Evolutionary conservation across 345 rosid genomes (phyloP).

Genomic region (Eucalyptus sp.): DNA sequence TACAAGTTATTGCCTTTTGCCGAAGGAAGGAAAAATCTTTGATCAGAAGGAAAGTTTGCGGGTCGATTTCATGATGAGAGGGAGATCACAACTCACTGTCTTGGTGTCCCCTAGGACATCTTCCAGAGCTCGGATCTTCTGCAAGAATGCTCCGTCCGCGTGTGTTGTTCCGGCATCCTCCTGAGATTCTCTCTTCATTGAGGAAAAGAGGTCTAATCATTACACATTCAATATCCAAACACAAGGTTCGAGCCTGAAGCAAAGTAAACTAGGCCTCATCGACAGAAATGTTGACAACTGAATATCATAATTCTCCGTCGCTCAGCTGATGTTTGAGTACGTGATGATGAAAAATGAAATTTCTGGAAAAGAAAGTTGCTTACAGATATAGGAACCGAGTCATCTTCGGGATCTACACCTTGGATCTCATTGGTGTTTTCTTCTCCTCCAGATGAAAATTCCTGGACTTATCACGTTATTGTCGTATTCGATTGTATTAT

Average conservation of each 20-base stretch:
- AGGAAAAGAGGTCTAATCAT: not conserved
- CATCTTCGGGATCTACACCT: not conserved
- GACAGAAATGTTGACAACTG: not conserved
- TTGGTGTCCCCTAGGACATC: conserved; percentile 12
- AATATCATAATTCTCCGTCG: not conserved
- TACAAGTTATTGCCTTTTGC: not conserved
- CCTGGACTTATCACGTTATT: conserved; percentile 1
- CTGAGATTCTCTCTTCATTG: not conserved
- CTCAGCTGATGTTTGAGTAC: not conserved
- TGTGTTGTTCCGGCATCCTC: not conserved
- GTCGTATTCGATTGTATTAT: not conserved
- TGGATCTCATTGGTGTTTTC: not conserved
- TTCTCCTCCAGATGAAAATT: conserved; percentile 16
- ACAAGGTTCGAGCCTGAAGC: not conserved
- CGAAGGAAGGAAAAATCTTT: not conserved
- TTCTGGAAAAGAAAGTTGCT: not conserved
- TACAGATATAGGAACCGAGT: not conserved
- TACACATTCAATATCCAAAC: not conserved
- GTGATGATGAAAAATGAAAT: not conserved
- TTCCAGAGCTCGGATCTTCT: conserved; percentile 11
- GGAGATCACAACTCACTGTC: conserved; percentile 3
- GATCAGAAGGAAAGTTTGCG: not conserved
- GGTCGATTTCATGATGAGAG: not conserved
- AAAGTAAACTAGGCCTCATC: not conserved
- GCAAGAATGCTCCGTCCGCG: not conserved